phyloP scores from a whole-genome alignment of 2,329 filamentous ascomycete genomes.

The Hymenoscyphus salicellus region DNA sequence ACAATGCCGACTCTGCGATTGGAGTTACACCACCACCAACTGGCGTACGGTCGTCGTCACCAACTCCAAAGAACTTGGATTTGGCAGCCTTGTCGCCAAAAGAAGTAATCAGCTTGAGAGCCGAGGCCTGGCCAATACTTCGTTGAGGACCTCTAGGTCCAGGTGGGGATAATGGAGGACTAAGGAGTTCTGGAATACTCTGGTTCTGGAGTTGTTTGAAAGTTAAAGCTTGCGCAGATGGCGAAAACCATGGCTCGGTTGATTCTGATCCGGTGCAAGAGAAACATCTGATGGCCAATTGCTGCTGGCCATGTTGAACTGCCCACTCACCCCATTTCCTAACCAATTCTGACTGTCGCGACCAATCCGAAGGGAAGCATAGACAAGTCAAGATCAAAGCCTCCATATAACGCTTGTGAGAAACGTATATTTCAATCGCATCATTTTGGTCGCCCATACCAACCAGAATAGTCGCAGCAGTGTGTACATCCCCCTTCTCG shows the following conservation, averaged over 20 bases:
- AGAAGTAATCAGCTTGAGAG: conserved; percentile 86
- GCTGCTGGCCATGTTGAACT: conserved; percentile 80
- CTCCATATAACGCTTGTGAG: conserved; percentile 88
- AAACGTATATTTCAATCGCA: conserved; percentile 93
- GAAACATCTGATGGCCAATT: conserved; percentile 88
- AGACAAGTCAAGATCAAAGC: conserved; percentile 85
- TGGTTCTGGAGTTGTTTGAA: conserved; percentile 57
- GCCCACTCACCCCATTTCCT: conserved; percentile 95
- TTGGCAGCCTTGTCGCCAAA: conserved; percentile 66
- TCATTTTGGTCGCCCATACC: conserved; percentile 90
- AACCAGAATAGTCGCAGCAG: conserved; percentile 87
- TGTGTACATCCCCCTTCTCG: conserved; percentile 86
- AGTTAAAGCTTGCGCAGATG: conserved; percentile 65
- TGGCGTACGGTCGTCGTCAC: conserved; percentile 65
- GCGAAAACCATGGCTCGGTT: conserved; percentile 83
- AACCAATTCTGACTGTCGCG: conserved; percentile 81
- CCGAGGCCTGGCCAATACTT: conserved; percentile 73
- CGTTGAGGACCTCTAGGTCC: conserved; percentile 57
- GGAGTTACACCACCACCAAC: conserved; percentile 81
- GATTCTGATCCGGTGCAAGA: conserved; percentile 85
- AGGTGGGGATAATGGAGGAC: conserved; percentile 73
- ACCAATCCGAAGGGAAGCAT: conserved; percentile 81
- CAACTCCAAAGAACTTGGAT: conserved; percentile 60
- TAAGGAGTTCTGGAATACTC: conserved; percentile 59
- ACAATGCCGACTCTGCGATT: conserved; percentile 75